Percentiles rank a stretch among this genome's conserved stretches.
Conservation (phyloP, 805 yeast genomes). For the Ogataea corticis region DNA sequence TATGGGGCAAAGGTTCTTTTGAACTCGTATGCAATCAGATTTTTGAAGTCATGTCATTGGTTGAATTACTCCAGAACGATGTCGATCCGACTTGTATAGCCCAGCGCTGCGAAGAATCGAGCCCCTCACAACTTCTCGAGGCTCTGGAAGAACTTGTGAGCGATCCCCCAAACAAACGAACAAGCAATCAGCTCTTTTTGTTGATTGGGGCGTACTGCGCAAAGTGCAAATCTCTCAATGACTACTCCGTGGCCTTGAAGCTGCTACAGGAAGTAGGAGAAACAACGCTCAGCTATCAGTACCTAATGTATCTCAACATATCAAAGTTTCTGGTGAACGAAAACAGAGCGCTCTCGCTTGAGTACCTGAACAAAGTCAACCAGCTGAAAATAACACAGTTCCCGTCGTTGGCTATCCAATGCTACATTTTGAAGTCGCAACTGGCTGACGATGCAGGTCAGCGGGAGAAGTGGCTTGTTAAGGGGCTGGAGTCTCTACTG, state of each 20-base stretch:
- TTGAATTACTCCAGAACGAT: constrained; percentile 1
- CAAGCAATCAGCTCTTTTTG: background rate
- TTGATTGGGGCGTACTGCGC: constrained; percentile 9
- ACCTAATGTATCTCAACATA: constrained; percentile 12
- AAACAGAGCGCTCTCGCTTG: constrained; percentile 5
- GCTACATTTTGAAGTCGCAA: constrained; percentile 13
- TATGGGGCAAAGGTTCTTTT: background rate
- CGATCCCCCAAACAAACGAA: background rate
- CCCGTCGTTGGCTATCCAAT: constrained; percentile 12
- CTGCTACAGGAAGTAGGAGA: constrained; percentile 15
- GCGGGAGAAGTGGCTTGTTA: constrained; percentile 14
- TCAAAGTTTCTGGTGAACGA: constrained; percentile 8
- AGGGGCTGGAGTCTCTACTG: constrained; percentile 14
- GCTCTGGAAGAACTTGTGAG: background rate
- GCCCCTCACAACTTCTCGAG: background rate
- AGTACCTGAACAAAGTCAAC: constrained; percentile 15
- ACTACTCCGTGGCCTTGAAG: constrained; percentile 8
- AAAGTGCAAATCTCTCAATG: constrained; percentile 6
- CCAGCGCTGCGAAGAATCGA: background rate
- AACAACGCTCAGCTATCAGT: constrained; percentile 11
- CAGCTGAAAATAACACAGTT: constrained; percentile 13
- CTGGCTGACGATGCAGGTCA: constrained; percentile 10
- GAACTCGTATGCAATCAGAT: too few species aligned
- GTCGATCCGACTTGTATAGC: too few species aligned
- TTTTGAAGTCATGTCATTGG: background rate